Evolutionary conservation across 805 yeast genomes (phyloP), one percentile per base, ranked within the genome.

Genomic region (Maudiozyma turicensis): DNA sequence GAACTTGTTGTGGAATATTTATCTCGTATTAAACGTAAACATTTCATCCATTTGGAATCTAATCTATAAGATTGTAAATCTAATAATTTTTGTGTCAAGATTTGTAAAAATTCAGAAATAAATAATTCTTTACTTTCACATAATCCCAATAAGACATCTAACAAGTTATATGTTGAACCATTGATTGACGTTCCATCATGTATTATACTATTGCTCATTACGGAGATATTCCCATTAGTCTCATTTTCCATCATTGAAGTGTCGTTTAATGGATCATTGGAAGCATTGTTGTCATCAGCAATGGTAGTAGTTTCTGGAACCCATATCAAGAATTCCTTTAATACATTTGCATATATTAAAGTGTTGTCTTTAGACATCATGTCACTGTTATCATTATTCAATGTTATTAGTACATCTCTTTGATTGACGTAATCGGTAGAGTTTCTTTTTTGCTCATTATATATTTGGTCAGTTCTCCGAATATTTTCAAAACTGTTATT

Each of bases 71-170:
- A 50, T 15, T 54, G 55, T 20, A 54, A 42, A 8, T 47, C 52
- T 10, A 62, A 50, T 10, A 65, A 52, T 46, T 59, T 58, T 7
- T 50, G 47, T 3, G 59, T 59, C 20, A 63, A 48, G 8, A 65
- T 40, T 26, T 56, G 50, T 30, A 58, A 35, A 38, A 63, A 58
- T 40, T 57, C 61, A 5, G 53, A 43, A 8, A 65, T 46, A n/a
- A 65, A 55, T 20, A 50, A 47, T 15, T 58, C 61, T 44, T 56
- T 57, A 14, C 59, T 55, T 35, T 60, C 61, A 26, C 64, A 54
- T 28, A 60, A 46, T 8, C 55, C 61, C 39, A 64, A 46, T 9
- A 63, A 43, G 5, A 59, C 52, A 35, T 62, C 61, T 10, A 63
- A 43, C 13, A 63, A 50, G 48, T 57, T 52, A 37, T 49, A 53